Conservation (phyloP, 2,329 filamentous ascomycete species). For the Kalmusia sp. region DNA sequence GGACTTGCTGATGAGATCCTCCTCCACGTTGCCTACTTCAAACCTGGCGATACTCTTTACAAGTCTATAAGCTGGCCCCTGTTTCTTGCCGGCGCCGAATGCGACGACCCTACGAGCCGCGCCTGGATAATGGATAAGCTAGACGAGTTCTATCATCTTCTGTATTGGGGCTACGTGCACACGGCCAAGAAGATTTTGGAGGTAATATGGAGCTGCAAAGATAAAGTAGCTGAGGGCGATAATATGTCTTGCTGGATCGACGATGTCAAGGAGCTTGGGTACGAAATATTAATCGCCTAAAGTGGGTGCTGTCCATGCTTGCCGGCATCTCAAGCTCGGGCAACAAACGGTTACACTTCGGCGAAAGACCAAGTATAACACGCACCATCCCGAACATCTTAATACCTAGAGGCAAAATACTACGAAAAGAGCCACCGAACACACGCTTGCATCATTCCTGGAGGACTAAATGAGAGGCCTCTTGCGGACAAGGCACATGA, state of each 20-base stretch:
- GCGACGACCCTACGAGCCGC: constrained; percentile 55
- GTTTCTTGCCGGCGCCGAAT: constrained; percentile 65
- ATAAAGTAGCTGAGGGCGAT: constrained; percentile 23
- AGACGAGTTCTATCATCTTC: constrained; percentile 38
- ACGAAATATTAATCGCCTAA: constrained; percentile 44
- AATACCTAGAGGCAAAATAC: too few species aligned
- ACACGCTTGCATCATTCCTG: too few species aligned
- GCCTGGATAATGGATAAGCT: constrained; percentile 60
- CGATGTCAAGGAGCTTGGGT: constrained; percentile 40
- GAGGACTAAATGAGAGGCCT: too few species aligned
- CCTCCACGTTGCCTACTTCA: constrained; percentile 58
- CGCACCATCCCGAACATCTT: too few species aligned
- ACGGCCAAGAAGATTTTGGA: constrained; percentile 43
- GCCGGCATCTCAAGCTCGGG: too few species aligned
- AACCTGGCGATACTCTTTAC: constrained; percentile 60
- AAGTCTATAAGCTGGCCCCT: constrained; percentile 68
- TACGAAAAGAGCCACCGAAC: too few species aligned
- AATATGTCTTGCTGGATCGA: constrained; percentile 41
- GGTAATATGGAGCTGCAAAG: constrained; percentile 43
- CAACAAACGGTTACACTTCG: too few species aligned
- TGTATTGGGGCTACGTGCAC: constrained; percentile 49
- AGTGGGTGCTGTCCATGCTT: not conserved
- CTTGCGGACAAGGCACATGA: too few species aligned
- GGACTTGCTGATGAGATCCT: constrained; percentile 59
- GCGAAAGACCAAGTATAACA: too few species aligned